Evolutionary conservation across 129 eudicot species (phyloP).

Genomic region (Helianthus tuberosus): DNA sequence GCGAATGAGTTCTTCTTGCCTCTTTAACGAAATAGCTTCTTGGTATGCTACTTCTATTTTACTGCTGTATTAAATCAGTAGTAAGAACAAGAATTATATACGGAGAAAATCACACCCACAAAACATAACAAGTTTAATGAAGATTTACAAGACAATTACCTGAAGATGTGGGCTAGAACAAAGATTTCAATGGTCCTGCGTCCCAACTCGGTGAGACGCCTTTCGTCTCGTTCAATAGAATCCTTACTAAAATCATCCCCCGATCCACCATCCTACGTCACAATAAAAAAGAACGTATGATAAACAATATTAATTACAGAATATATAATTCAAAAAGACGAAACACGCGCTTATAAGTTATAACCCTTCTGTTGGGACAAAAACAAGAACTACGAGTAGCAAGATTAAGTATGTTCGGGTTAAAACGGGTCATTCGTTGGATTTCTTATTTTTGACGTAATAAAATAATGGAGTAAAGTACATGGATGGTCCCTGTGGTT

Average conservation of each 20-base stretch:
- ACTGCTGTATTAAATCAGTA: conserved; percentile 45
- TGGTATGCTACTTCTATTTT: conserved; percentile 97
- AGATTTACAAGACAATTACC: conserved; percentile 38
- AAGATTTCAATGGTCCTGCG: conserved; percentile 93
- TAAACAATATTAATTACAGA: not conserved
- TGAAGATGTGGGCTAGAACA: conserved; percentile 81
- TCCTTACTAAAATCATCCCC: conserved; percentile 94
- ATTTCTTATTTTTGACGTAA: not conserved
- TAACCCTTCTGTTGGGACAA: not conserved
- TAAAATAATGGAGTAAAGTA: not conserved
- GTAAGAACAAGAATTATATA: conserved; percentile 2
- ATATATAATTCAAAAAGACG: not conserved
- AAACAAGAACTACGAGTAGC: too few relatives aligned
- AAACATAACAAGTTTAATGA: not conserved
- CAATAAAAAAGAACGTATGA: conserved; percentile 13
- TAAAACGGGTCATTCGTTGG: not conserved
- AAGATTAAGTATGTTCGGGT: not conserved
- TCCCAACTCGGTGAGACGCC: conserved; percentile 94
- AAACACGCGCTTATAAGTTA: not conserved
- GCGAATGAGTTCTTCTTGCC: conserved; percentile 98
- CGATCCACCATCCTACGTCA: conserved; percentile 73
- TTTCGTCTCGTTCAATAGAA: conserved; percentile 89
- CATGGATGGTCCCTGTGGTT: too few relatives aligned
- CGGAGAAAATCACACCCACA: not conserved
- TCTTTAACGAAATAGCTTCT: conserved; percentile 91